These are phyloP conservation scores for Mycena vulgaris DNA, from an alignment of 768 basidiomycete genomes.

Conservation along the genomic window DNA sequence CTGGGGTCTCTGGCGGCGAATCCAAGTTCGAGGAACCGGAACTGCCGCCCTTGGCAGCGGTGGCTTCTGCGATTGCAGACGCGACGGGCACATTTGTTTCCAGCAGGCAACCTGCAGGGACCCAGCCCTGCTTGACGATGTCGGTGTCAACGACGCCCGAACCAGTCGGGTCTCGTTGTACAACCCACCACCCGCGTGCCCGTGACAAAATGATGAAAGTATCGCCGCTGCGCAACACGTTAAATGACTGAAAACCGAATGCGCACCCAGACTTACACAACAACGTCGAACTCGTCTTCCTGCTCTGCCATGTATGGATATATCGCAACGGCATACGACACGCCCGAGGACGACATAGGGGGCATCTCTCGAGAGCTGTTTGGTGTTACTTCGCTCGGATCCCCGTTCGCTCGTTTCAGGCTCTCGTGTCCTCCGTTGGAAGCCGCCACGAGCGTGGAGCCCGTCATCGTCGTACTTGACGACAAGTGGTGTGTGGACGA, in stretches of 20 bases:
- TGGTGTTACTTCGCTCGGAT: conserved; percentile 36
- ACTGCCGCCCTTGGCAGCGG: conserved; percentile 61
- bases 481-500: conserved; percentile 55
- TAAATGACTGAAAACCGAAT: conserved; percentile 23
- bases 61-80: conserved; percentile 88
- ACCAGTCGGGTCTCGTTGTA: conserved; percentile 93
- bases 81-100: conserved; percentile 95
- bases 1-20: conserved; percentile 56
- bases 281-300: conserved; percentile 98
- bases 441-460: conserved; percentile 45
- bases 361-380: conserved; percentile 59
- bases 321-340: conserved; percentile 97
- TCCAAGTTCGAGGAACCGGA: conserved; percentile 50
- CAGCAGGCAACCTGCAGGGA: conserved; percentile 96
- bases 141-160: conserved; percentile 85
- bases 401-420: conserved; percentile 33
- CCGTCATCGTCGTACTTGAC: conserved; percentile 52
- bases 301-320: conserved; percentile 99
- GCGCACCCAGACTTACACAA: conserved; percentile 83
- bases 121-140: conserved; percentile 92
- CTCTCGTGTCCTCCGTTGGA: conserved; percentile 47
- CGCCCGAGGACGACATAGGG: conserved; percentile 60
- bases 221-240: conserved; percentile 73
- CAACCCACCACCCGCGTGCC: conserved; percentile 99
- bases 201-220: conserved; percentile 95